A percentile compares a stretch with the other conserved stretches of the same genome.
Evolutionary conservation across 1,284 basidiomycete species (phyloP).

Genomic region (Agroathelia rolfsii): DNA sequence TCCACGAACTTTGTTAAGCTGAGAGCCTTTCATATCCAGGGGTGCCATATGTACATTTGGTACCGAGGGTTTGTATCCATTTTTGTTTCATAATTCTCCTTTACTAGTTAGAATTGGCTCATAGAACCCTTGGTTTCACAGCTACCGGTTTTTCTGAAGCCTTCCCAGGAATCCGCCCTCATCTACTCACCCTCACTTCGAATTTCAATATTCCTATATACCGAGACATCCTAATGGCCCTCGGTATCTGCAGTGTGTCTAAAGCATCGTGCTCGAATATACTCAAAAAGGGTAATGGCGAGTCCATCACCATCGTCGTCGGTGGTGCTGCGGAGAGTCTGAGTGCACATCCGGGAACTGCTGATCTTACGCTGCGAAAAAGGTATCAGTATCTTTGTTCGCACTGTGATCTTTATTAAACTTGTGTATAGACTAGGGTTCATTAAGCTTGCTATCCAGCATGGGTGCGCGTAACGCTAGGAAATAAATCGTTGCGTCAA

Average conservation of each 20-base stretch:
- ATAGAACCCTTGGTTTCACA: conserved; percentile 23
- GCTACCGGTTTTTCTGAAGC: conserved; percentile 86
- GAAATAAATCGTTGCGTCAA: background rate
- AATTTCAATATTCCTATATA: conserved; percentile 95
- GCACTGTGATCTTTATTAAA: conserved; percentile 4
- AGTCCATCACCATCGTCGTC: conserved; percentile 89
- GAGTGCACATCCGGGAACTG: conserved; percentile 89
- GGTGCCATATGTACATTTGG: conserved; percentile 91
- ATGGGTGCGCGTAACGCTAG: conserved; percentile 50
- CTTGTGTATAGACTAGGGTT: conserved; percentile 62
- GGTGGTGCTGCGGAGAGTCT: conserved; percentile 94
- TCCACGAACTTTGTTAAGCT: background rate
- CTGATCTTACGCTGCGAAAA: conserved; percentile 82
- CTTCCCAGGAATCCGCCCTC: conserved; percentile 89
- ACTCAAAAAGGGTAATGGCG: conserved; percentile 60
- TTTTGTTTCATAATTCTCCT: conserved; percentile 3
- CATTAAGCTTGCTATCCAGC: conserved; percentile 92
- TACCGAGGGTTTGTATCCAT: conserved; percentile 59
- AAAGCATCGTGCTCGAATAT: conserved; percentile 88
- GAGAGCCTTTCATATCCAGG: conserved; percentile 31
- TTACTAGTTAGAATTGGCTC: too few relatives aligned
- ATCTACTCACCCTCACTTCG: conserved; percentile 82
- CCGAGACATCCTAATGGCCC: conserved; percentile 77
- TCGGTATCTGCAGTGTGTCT: conserved; percentile 90
- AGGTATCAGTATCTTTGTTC: conserved; percentile 32